Evolutionary conservation across 2,329 filamentous ascomycete genomes (phyloP), one percentile per base, ranked within the genome.

Genomic region (Delphinella strobiligena): DNA sequence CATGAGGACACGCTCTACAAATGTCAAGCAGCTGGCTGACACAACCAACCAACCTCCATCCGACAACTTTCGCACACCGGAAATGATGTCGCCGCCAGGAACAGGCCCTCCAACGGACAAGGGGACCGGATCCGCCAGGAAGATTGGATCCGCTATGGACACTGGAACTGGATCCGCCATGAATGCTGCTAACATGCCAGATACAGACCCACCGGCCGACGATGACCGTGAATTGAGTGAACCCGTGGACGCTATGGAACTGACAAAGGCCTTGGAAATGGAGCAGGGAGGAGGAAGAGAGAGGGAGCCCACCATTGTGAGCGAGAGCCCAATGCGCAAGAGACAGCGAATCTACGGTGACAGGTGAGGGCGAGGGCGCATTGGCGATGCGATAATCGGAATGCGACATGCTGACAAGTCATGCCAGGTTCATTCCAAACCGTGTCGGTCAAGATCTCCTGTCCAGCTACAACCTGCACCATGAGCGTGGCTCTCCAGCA

Each of bases 401-500:
- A 41, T 10, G n/a, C 19, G 24, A 12, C 3, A n/a, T 34, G 12
- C 14, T 8, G 53, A 42, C 56, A 93, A n/a, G n/a, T n/a, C n/a
- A n/a, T n/a, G 22, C 22, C 22, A 27, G 91, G 53, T 98, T 98
- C 58, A 96, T 98, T 50, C 91, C 91, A 19, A 93, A 91, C 51
- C 77, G 91, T 31, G 81, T 88, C 48, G 91, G 89, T 4, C 87
- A 94, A 60, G 91, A 98, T 61, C 68, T 96, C 17, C 83, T 89
- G 58, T 87, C 89, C 38, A 93, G 87, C 60, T 96, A 91, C 62
- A 94, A 80, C 56, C 67, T 96, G 40, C 70, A 96, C 19, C 84
- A 93, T 54, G 89, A 95, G 46, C 87, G 94, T 58, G 87, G 82
- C 30, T 95, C 89, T 15, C 91, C 91, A 15, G 83, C 89, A 10